Evolutionary conservation across 1,139 yeast genomes (phyloP), one percentile per base, ranked within the genome.

Genomic region (Blastobotrys buckinghamii): DNA sequence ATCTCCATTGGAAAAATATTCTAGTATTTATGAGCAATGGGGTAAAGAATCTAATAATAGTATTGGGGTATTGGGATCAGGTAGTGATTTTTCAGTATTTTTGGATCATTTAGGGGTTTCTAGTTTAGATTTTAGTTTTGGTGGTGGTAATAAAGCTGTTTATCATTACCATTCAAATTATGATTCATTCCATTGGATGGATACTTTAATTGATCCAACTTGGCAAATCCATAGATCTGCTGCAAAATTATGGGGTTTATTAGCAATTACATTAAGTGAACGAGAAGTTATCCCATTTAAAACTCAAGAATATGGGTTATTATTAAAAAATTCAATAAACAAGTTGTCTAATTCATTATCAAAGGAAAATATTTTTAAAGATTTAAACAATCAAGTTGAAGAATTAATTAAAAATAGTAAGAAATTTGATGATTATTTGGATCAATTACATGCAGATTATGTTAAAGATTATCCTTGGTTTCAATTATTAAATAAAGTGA

Each of bases 141-240:
- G 55, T 10, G 62, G 65, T 33, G 69, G 72, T 10, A 66, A 67
- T 7, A 77, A 78, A 45, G 69, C 82, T 0, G 77, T 81, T 2
- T 82, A 82, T 61, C 87, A 81, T 52, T 82, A 82, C 62, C 87
- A 82, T 61, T 79, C 86, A 37, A 78, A 80, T 61, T 82, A 79
- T 59, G 88, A 82, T 60, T 81, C 86, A 2, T 78, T 68, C 61
- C 70, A 78, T 55, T 82, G 88, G 89, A 79, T 82, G 79, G 71
- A 72, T 44, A 70, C 66, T 7, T 74, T 64, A 60, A 83, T 77
- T 24, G 87, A 82, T 59, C 81, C 82, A 9, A 78, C 75, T 0
- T 81, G 78, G 67, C 67, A 68, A 35, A 71, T 64, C 52, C 88
- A 82, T 61, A 77, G 77, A 49, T 63, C 81, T 2, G 64, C 76